These are phyloP conservation scores for Tetratostichococcus sp. DNA, from an alignment of 139 green algal genomes.

Conservation along the genomic window DNA sequence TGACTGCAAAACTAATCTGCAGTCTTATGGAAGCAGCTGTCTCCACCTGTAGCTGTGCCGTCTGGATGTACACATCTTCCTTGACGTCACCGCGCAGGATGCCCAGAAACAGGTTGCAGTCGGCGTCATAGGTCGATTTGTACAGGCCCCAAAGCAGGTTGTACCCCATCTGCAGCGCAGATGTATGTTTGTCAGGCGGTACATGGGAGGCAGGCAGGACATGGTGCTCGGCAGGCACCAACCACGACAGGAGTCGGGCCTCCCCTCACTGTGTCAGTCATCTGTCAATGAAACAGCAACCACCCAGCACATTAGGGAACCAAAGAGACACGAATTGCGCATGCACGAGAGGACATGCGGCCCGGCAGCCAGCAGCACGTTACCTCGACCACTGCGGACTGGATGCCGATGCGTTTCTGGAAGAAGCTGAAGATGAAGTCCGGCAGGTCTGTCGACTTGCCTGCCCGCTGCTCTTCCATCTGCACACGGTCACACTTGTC, in stretches of 20 bases:
- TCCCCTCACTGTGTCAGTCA: too few species aligned
- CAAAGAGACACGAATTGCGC: too few species aligned
- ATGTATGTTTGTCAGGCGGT: background rate
- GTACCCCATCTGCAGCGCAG: slow-evolving; percentile 43
- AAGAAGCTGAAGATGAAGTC: slow-evolving; percentile 49
- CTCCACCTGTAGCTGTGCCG: slow-evolving; percentile 24
- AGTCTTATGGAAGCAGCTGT: too few species aligned
- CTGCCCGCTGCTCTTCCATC: slow-evolving; percentile 13
- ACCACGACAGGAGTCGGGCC: too few species aligned
- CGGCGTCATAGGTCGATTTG: slow-evolving; percentile 56
- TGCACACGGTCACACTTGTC: too few species aligned
- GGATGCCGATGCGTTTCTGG: slow-evolving; percentile 48
- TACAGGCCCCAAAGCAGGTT: slow-evolving; percentile 55
- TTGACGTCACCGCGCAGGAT: slow-evolving; percentile 48
- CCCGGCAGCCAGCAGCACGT: background rate
- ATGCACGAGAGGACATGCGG: too few species aligned
- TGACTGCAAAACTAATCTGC: too few species aligned
- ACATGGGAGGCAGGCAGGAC: too few species aligned
- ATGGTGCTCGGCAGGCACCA: too few species aligned
- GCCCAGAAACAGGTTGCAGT: slow-evolving; percentile 65
- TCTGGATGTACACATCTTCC: slow-evolving; percentile 53
- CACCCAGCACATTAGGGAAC: too few species aligned
- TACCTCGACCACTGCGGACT: slow-evolving; percentile 42
- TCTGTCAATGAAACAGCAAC: too few species aligned
- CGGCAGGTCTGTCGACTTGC: slow-evolving; percentile 21